phyloP scores from a whole-genome alignment of 1,139 yeast species.

The Yamadazyma songkhlaensis region DNA sequence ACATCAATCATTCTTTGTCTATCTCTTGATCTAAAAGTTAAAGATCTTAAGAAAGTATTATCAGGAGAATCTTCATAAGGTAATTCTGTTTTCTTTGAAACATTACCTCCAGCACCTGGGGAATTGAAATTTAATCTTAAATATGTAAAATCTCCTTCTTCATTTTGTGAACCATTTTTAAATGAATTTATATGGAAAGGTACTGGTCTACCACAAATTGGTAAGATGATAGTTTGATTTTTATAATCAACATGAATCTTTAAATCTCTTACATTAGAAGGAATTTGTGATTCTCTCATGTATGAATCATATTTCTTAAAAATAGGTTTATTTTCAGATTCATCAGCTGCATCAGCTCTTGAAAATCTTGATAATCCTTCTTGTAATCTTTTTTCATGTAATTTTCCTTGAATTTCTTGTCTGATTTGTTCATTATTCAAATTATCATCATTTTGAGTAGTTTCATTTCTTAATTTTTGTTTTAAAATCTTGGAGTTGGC shows the following conservation, averaged over 20 bases:
- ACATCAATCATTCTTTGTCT: constrained; percentile 91
- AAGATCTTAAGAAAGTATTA: constrained; percentile 80
- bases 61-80: constrained; percentile 91
- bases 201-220: constrained; percentile 94
- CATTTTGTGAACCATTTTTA: constrained; percentile 92
- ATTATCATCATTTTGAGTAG: constrained; percentile 65
- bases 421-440: constrained; percentile 73
- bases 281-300: constrained; percentile 89
- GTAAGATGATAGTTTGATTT: constrained; percentile 84
- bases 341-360: constrained; percentile 68
- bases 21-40: constrained; percentile 87
- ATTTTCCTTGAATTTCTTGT: constrained; percentile 75
- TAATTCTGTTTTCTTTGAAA: constrained; percentile 68
- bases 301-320: constrained; percentile 94
- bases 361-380: constrained; percentile 79
- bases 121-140: constrained; percentile 88
- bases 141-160: constrained; percentile 93
- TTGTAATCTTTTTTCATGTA: constrained; percentile 82
- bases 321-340: constrained; percentile 65
- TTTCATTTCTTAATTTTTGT: constrained; percentile 76
- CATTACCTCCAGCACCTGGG: constrained; percentile 81
- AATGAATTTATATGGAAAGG: constrained; percentile 95
- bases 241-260: constrained; percentile 85
- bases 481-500: constrained; percentile 63
- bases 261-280: constrained; percentile 76